Conservation (phyloP, 176 grass and related monocot species). For the Otatea glauca region DNA sequence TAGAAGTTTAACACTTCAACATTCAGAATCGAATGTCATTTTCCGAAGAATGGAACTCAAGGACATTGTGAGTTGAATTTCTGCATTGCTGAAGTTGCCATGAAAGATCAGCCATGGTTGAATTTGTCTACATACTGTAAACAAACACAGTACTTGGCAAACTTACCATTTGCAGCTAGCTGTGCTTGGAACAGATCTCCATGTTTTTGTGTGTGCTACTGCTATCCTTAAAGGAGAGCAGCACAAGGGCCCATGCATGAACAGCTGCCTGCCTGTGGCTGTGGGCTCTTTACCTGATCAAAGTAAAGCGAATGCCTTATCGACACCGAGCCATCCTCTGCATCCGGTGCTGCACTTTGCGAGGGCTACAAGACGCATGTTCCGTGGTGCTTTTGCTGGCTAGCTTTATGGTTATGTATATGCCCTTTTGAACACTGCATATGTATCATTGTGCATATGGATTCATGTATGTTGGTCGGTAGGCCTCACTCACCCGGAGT, state of each 20-base stretch:
- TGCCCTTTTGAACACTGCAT: slow-evolving; percentile 38
- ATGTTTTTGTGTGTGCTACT: background rate
- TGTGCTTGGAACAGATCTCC: slow-evolving; percentile 21
- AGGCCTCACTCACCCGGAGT: slow-evolving; percentile 12
- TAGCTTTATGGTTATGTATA: slow-evolving; percentile 32
- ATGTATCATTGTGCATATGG: slow-evolving; percentile 39
- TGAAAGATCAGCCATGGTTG: background rate
- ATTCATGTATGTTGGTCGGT: slow-evolving; percentile 42
- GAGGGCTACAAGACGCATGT: slow-evolving; percentile 54
- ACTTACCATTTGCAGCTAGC: background rate
- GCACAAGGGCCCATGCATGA: slow-evolving; percentile 35
- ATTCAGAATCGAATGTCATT: background rate
- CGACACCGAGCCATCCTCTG: slow-evolving; percentile 24
- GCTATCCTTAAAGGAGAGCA: background rate
- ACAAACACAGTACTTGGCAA: background rate
- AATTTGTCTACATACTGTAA: background rate
- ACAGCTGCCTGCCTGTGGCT: slow-evolving; percentile 2
- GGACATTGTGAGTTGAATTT: background rate
- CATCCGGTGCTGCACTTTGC: slow-evolving; percentile 34
- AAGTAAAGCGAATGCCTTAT: slow-evolving; percentile 30
- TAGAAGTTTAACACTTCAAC: background rate
- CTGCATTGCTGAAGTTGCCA: background rate
- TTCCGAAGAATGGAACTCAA: background rate
- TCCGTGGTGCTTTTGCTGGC: slow-evolving; percentile 46
- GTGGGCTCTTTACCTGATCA: slow-evolving; percentile 13